Base-by-base conservation (phyloP, 352 stramenopile genomes). In the Phytophthora europaea region DNA sequence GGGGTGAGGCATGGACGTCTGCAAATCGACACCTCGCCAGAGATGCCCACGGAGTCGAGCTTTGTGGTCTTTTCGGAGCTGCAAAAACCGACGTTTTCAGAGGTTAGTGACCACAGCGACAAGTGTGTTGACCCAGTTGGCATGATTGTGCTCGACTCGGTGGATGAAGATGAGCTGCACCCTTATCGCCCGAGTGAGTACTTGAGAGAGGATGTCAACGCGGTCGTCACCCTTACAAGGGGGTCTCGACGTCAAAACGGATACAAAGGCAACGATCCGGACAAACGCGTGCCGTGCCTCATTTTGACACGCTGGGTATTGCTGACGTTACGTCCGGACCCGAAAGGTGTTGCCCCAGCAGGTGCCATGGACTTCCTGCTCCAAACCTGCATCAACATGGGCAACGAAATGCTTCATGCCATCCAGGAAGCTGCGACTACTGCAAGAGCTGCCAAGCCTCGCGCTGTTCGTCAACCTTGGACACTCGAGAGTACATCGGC, bases 91-190 rank as follows among this genome's bases (percentile, higher is more conserved):
- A 67, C 65, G 2, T 43, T 56, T 16, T 6, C 7, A 13, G 43
- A 61, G 4, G 16, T 40, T 23, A 69, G n/a, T 26, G 65, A 70
- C 9, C 33, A 12, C 9, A 57, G 2, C 40, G 33, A 48, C 38
- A 57, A 66, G 28, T 67, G 28, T n/a, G 34, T 20, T 9, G 56
- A 61, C 0, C 64, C 70, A 16, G 23, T 78, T 16, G 72, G 62
- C 15, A 12, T 79, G 40, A 7, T 82, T 4, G 71, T 78, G 4
- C 28, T 82, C 18, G 76, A 82, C 53, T 80, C 65, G 26, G 76
- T 82, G 43, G 72, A 83, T 64, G 68, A 80, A 40, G 76, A 83
- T 40, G 76, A 83, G 26, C 54, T 82, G 40, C 72, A 80, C 45
- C 76, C 76, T 22, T 82, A 78, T 47, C 62, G 58, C 4, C 61